phyloP scores from a whole-genome alignment of 2,329 filamentous ascomycete genomes.

The Xylaria polymorpha region DNA sequence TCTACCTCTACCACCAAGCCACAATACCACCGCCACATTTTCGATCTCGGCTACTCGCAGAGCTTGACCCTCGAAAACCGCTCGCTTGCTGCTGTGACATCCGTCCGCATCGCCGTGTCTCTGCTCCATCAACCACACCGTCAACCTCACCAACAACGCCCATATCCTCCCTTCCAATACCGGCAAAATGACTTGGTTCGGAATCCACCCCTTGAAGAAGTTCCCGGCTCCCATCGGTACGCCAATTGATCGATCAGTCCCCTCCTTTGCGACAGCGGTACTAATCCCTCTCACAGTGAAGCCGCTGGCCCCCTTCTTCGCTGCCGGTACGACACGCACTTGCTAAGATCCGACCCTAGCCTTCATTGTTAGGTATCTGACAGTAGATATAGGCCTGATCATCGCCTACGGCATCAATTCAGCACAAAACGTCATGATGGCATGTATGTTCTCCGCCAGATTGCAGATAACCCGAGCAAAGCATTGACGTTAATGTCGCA shows the following conservation, averaged over 20 bases:
- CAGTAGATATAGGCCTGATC: constrained; percentile 72
- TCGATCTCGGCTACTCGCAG: constrained; percentile 33
- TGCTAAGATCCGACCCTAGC: neutral
- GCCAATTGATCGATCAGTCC: constrained; percentile 58
- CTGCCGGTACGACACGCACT: constrained; percentile 77
- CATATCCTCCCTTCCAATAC: constrained; percentile 49
- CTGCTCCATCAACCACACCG: constrained; percentile 34
- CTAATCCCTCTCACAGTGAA: constrained; percentile 69
- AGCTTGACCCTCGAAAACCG: constrained; percentile 49
- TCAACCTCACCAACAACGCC: constrained; percentile 53
- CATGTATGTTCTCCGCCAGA: constrained; percentile 66
- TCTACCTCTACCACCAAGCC: constrained; percentile 4
- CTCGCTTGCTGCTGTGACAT: constrained; percentile 37
- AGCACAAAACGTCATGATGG: constrained; percentile 79
- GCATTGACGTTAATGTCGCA: constrained; percentile 54
- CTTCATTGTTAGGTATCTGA: constrained; percentile 21
- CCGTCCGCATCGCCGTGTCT: constrained; percentile 24
- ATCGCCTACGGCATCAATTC: constrained; percentile 94
- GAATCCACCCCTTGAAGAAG: constrained; percentile 76
- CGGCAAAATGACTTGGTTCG: constrained; percentile 79
- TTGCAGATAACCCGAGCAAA: neutral
- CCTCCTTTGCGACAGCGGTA: constrained; percentile 35
- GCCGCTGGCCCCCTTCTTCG: constrained; percentile 94
- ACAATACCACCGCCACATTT: constrained; percentile 28
- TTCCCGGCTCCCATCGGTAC: constrained; percentile 82